Base-by-base conservation (phyloP, 306 rosid species). In the Carpinus viminea region DNA sequence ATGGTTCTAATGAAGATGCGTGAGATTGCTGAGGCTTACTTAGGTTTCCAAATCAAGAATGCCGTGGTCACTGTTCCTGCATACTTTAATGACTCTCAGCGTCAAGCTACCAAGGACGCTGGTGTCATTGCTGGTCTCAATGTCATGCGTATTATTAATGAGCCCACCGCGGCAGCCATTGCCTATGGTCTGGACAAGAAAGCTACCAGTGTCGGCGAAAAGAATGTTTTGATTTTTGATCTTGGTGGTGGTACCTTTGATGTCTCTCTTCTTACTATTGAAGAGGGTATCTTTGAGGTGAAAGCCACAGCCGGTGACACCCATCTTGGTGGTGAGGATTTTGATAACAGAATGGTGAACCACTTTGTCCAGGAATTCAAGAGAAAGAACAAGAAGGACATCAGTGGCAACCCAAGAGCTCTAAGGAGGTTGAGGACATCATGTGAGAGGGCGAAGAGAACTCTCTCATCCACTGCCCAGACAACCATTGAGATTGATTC, bases 231-330 rank as follows among this genome's bases (percentile, higher is more conserved):
- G 88, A 88, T 88, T 73, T 90, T 90, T 46, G 91, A 90, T 57
- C 93, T 90, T 28, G 92, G 93, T 12, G 92, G 92, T 43, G 92
- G 92, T 62, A 89, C 93, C n/a, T 89, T 89, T 78, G 93, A 89
- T 84, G 93, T 90, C 11, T 90, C 93, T 52, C 87, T 90, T 55
- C 86, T 90, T 2, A 90, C 93, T 4, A 90, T 90, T 74, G 91
- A 90, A 60, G 93, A 90, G 87, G 93, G 93, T 80, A 90, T 90
- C 82, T 90, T 90, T 26, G 93, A 90, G 85, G 93, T 90, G 76
- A 90, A 87, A 74, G 90, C 91, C 83, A 90, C 93, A 6, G 93
- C 93, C 61, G 93, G 93, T 24, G 91, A 88, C 79, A 88, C 92
- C 70, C 92, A 88, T 69, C 88, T 88, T 74, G 92, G 92, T 0